Evolutionary conservation across 331 rosid genomes (phyloP).

Genomic region (Telfairia occidentalis): DNA sequence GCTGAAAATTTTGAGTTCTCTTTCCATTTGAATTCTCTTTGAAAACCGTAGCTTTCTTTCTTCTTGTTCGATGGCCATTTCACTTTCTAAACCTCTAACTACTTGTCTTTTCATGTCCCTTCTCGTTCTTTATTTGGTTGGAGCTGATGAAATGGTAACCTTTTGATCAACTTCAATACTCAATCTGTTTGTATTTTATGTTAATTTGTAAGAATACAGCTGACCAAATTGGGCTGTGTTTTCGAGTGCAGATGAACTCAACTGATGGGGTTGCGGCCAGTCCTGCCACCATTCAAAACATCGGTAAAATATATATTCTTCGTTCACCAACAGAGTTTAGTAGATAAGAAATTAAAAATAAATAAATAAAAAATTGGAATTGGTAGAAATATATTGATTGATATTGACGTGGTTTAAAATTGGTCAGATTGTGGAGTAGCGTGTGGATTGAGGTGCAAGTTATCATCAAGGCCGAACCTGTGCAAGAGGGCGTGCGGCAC

Average conservation of each 20-base stretch:
- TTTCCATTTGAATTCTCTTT: not conserved
- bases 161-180: not conserved
- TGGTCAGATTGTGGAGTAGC: constrained; percentile 40
- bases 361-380: too few relatives aligned
- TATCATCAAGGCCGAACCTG: constrained; percentile 40
- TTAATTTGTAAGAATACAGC: too few relatives aligned
- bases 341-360: too few relatives aligned
- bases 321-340: too few relatives aligned
- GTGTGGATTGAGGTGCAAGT: constrained; percentile 39
- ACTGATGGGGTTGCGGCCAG: not conserved
- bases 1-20: not conserved
- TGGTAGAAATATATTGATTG: too few relatives aligned
- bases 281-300: not conserved
- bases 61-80: not conserved
- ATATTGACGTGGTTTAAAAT: too few relatives aligned
- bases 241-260: not conserved
- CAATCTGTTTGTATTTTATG: too few relatives aligned
- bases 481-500: constrained; percentile 75
- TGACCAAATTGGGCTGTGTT: not conserved
- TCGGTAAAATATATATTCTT: not conserved
- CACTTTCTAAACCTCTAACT: not conserved
- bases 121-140: not conserved
- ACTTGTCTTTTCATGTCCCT: not conserved
- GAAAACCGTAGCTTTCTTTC: not conserved
- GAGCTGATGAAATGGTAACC: not conserved